phyloP scores from a whole-genome alignment of 352 stramenopile species.

The Phytophthora sp. region DNA sequence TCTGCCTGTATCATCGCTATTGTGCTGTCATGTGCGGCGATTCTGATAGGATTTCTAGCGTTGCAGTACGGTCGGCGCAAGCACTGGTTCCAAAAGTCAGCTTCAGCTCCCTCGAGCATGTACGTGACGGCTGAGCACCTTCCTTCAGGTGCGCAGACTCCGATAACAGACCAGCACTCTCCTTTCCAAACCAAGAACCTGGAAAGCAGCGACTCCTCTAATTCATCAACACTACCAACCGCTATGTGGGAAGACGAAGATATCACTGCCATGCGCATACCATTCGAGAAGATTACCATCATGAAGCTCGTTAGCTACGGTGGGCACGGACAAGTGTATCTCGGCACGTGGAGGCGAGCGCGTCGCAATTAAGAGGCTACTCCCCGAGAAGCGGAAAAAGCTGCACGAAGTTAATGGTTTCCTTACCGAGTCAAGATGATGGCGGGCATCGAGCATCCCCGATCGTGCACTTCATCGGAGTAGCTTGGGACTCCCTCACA shows the following conservation, averaged over 20 bases:
- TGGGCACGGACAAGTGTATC: constrained; percentile 46
- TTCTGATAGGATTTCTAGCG: not conserved
- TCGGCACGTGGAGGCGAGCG: constrained; percentile 31
- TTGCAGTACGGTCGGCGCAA: constrained; percentile 9
- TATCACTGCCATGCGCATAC: constrained; percentile 31
- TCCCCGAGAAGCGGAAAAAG: constrained; percentile 9
- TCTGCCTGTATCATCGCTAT: not conserved
- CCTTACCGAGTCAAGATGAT: constrained; percentile 51
- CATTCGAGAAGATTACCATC: constrained; percentile 37
- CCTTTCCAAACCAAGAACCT: constrained; percentile 10
- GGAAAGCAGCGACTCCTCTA: constrained; percentile 4
- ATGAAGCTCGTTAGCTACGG: constrained; percentile 36
- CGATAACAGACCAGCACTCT: not conserved
- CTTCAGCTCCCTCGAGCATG: not conserved
- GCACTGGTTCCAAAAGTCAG: not conserved
- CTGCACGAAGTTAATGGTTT: constrained; percentile 43
- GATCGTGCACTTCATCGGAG: constrained; percentile 48
- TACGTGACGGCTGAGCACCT: constrained; percentile 4
- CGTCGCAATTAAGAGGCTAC: constrained; percentile 52
- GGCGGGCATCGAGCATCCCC: constrained; percentile 35
- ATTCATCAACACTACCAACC: not conserved
- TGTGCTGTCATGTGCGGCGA: not conserved
- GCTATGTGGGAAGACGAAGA: constrained; percentile 32
- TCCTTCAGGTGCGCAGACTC: not conserved
- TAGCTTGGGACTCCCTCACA: constrained; percentile 50